Conservation (phyloP, 192 early-diverging fungal genomes). For the Gamsiella multidivaricata region DNA sequence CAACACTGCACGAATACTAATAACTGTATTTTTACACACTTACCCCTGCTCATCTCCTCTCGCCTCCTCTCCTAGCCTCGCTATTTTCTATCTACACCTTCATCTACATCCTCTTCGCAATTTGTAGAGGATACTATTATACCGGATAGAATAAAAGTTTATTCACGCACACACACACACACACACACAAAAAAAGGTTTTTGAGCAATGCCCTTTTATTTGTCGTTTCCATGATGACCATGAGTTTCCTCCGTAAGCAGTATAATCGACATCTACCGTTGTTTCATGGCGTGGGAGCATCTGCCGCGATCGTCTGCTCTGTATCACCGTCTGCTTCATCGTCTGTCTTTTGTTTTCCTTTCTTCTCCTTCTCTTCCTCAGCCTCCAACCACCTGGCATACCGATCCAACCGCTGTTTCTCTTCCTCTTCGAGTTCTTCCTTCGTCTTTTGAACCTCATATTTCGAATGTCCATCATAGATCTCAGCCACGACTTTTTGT, state of each 20-base stretch:
- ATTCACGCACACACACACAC: too few relatives aligned
- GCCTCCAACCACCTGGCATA: constrained; percentile 93
- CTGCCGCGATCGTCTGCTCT: constrained; percentile 13
- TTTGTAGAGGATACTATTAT: too few relatives aligned
- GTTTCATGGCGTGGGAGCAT: constrained; percentile 43
- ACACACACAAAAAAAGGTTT: too few relatives aligned
- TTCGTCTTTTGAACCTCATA: constrained; percentile 70
- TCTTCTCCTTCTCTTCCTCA: constrained; percentile 27
- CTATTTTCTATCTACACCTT: constrained; percentile 2
- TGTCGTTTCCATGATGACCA: neutral
- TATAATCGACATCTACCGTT: too few relatives aligned
- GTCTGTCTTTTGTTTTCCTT: neutral
- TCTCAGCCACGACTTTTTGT: constrained; percentile 76
- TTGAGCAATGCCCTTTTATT: neutral
- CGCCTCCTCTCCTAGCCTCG: neutral
- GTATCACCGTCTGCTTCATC: neutral
- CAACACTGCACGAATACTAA: constrained; percentile 7
- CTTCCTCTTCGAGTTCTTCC: constrained; percentile 77
- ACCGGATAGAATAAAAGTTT: too few relatives aligned
- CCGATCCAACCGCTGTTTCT: constrained; percentile 80
- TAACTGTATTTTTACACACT: constrained; percentile 19
- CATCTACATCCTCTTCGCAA: too few relatives aligned
- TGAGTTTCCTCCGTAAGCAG: too few relatives aligned
- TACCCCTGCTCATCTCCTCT: neutral
- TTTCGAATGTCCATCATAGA: constrained; percentile 86